Percentiles rank a stretch among this genome's conserved stretches.
Conservation (phyloP, 768 basidiomycete species). For the Leccinum imitatum region DNA sequence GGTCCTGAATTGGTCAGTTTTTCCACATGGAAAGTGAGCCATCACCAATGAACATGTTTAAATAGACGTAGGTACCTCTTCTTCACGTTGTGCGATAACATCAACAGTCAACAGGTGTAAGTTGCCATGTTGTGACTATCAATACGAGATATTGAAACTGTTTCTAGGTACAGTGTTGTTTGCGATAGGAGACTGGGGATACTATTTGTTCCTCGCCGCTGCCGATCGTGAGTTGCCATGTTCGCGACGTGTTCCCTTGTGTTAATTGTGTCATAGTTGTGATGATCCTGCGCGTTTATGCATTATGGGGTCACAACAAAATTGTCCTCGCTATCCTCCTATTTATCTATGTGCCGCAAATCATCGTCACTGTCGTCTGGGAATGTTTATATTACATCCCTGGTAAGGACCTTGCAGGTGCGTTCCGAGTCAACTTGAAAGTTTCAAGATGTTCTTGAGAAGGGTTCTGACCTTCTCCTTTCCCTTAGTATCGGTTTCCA, state of each 20-base stretch:
- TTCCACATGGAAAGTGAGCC: too few species aligned
- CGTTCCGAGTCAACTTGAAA: background rate
- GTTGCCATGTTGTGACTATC: background rate
- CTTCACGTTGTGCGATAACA: background rate
- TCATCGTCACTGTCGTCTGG: background rate
- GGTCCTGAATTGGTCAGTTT: background rate
- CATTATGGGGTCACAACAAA: background rate
- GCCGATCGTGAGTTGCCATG: background rate
- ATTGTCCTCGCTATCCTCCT: background rate
- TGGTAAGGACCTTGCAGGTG: background rate
- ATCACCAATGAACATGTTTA: background rate
- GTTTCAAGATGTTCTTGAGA: background rate
- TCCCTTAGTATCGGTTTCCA: background rate
- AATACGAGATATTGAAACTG: background rate
- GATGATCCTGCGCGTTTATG: slow-evolving; percentile 1
- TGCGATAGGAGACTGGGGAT: background rate
- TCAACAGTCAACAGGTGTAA: background rate
- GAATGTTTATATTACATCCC: background rate
- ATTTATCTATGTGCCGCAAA: background rate
- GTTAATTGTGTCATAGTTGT: background rate
- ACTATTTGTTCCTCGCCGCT: background rate
- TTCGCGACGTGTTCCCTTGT: background rate
- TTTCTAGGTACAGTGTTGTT: background rate
- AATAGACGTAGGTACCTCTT: background rate
- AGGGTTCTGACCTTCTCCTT: background rate